Evolutionary conservation across 2,329 filamentous ascomycete genomes (phyloP), one percentile per base, ranked within the genome.

Genomic region (Bipolaris bicolor): DNA sequence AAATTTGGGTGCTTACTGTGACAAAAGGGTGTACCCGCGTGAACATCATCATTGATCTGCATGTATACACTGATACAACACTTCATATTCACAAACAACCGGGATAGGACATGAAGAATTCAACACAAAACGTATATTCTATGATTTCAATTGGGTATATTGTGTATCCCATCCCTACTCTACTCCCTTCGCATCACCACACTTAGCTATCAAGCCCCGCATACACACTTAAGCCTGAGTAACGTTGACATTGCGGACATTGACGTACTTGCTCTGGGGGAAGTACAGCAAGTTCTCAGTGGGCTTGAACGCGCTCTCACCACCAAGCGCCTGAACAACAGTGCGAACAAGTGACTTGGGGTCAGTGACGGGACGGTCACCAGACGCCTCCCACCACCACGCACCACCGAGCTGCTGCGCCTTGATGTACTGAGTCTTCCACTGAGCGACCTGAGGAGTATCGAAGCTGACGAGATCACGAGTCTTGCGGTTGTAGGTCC

Each of bases 331-430:
- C 26, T 67, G 58, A 22, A 57, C 51, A 24, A 61, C 56, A 29
- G 52, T 59, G 16, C 29, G n/a, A 1, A 71, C 52, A 10, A 71
- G 49, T 34, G 66, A 69, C 60, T 67, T 67, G 13, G 55, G 55
- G 22, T 63, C 59, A 10, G 20, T 61, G 16, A 52, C 40, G 5
- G 37, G 34, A 13, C 58, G 64, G 46, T 73, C 70, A 44, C 52
- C 55, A 51, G 63, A 68, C 0, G 62, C 64, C 16, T 74, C 70
- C 71, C 70, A 74, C 64, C 65, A 74, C 70, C 69, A 71, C 0
- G 66, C 66, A 11, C 71, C 71, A 43, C 70, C 70, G 3, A 74
- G 58, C n/a, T 62, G 61, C 52, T 70, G 45, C 3, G 59, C 57
- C 55, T 58, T 64, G 29, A 72, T 51, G 31, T 63, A 71, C n/a